Evolutionary conservation across 148 eudicot species (phyloP), one percentile per base, ranked within the genome.

Genomic region (Chenopodium formosanum): DNA sequence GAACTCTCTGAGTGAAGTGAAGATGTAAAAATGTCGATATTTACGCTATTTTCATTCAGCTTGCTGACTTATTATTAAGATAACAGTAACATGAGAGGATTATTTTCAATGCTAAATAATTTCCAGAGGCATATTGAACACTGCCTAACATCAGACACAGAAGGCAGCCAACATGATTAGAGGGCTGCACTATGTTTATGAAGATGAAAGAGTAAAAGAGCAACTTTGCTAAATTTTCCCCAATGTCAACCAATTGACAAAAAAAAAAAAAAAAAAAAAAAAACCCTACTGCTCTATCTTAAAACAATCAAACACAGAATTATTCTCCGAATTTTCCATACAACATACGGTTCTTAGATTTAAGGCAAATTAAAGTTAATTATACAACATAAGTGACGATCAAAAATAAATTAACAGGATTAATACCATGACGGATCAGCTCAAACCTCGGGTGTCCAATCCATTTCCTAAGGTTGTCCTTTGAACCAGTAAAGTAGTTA

Each of bases 381-480:
- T 1, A 47, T 64, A 75, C 23, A 31, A 62, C 25, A 63, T 23
- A 76, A 23, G 19, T 19, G 37, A 70, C 16, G 60, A 53, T 53
- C 31, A 52, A 25, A 19, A 46, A 50, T 72, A 50, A 20, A 66
- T 29, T 9, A 65, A 14, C 27, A 63, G 73, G 77, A 44, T 3
- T 68, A 40, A 20, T 89, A 94, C 98, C 98, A 83, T 94, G 98
- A 79, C 98, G 95, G 46, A 92, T 94, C 67, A 94, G 95, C 91
- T 94, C 98, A 85, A 94, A 94, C 88, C 98, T 86, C 34, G 98
- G 95, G 85, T 94, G 98, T 71, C 94, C 92, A 71, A 92, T 94
- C 98, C 98, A 94, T 78, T 87, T 91, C 80, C 78, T 87, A 75
- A 94, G 90, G 81, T 94, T 94, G 89, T 94, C 97, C 82, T 92